A percentile compares a stretch with the other conserved stretches of the same genome.
Conservation (phyloP, 2,329 filamentous ascomycete genomes). For the Diaporthe eres region DNA sequence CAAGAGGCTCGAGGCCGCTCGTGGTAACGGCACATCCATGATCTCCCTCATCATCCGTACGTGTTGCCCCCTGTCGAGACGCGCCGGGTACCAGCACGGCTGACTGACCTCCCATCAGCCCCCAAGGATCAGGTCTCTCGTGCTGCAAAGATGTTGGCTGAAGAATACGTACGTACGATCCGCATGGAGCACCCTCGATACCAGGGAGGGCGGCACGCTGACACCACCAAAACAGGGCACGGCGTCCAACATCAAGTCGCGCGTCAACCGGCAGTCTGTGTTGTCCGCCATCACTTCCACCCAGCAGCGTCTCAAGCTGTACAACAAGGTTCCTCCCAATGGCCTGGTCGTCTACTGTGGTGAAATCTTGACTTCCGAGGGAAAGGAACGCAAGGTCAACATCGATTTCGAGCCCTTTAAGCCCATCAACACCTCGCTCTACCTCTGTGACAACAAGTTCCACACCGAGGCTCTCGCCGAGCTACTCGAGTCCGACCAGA, state of each 20-base stretch:
- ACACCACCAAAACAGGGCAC: slow-evolving; percentile 76
- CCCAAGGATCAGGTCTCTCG: slow-evolving; percentile 98
- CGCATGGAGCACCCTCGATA: slow-evolving; percentile 43
- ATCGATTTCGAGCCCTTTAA: slow-evolving; percentile 99
- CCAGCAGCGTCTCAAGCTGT: slow-evolving; percentile 98
- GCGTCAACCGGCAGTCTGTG: slow-evolving; percentile 98
- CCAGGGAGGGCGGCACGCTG: background rate
- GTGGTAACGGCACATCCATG: slow-evolving; percentile 99
- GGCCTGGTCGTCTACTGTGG: slow-evolving; percentile 98
- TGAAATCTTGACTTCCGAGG: slow-evolving; percentile 99
- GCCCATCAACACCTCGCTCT: slow-evolving; percentile 99
- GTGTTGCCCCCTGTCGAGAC: slow-evolving; percentile 52
- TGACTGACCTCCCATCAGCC: slow-evolving; percentile 66
- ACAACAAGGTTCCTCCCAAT: slow-evolving; percentile 98
- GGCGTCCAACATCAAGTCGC: slow-evolving; percentile 99
- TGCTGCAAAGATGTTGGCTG: slow-evolving; percentile 99
- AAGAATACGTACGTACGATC: slow-evolving; percentile 87
- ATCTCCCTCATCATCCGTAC: slow-evolving; percentile 98
- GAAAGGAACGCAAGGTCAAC: slow-evolving; percentile 99
- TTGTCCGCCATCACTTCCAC: slow-evolving; percentile 98
- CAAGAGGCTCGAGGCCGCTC: slow-evolving; percentile 96
- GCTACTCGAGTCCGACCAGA: slow-evolving; percentile 97
- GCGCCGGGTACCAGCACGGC: slow-evolving; percentile 41
- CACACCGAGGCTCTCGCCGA: slow-evolving; percentile 98
- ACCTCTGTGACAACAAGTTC: slow-evolving; percentile 99